Base-by-base conservation (phyloP, 441 rosid species). In the Oxalis stricta region DNA sequence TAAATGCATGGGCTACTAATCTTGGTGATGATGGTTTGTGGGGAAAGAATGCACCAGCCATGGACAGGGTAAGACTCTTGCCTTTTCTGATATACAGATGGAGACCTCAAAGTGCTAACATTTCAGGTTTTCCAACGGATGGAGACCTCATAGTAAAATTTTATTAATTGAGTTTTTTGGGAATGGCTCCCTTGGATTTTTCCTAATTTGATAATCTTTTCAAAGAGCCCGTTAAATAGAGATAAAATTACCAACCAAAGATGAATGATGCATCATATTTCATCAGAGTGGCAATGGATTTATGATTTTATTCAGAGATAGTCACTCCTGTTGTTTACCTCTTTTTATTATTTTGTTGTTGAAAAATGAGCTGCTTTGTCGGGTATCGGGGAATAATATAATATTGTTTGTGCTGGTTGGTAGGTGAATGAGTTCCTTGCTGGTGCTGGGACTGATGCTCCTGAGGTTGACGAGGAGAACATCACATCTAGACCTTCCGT, bases 401-500 rank as follows among this genome's bases (percentile, higher is more conserved):
- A 29, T 26, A 24, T 44, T 15, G 50, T 43, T 50, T 46, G 26
- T 60, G 19, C 35, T 53, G 31, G 47, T 29, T 67, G 45, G 53
- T 58, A 91, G 99, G 97, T 92, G 58, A 84, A 92, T 35, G 99
- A 92, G 59, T 87, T 87, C 69, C 77, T 92, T 42, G 74, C 97
- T 48, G 99, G 99, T 58, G 91, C 91, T 44, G 97, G 99, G 59
- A 87, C 99, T 24, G 99, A 92, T 70, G 97, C 99, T 53, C 99
- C 99, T 10, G 99, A 92, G 74, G 99, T 92, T 55, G 97, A 92
- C 40, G 99, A 92, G 57, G 96, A 89, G 63, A 84, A 84, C 61
- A 67, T 76, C 28, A 58, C 74, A 54, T 73, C 97, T 33, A 78
- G 94, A 67, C 79, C 89, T 53, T 87, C 97, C 14, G 86, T 84